Evolutionary conservation across 73 alveolate genomes (phyloP), one percentile per base, ranked within the genome.

Genomic region (Blepharisma japonicum): DNA sequence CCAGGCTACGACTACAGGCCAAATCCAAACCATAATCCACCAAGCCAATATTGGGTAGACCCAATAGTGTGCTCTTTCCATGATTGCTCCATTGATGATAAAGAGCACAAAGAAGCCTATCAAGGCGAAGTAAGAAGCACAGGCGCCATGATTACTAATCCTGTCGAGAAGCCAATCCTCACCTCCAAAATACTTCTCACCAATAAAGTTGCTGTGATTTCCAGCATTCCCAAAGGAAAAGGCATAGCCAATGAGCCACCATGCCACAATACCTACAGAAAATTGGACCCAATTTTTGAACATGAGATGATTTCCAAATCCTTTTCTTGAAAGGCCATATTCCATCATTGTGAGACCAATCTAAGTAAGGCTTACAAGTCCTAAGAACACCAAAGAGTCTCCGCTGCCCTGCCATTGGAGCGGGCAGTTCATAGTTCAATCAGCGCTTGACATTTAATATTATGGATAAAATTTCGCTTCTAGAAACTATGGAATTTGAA

Each of bases 1-100:
- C 74, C 74, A 61, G 39, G 74, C 38, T 14, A 61, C 74, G 5
- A 61, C 46, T 14, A 61, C 74, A 2, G 74, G 74, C 74, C 74
- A 61, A 20, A 61, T 25, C n/a, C 14, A 61, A 25, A 61, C 23
- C 74, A 61, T 61, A 20, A 61, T 3, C 14, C 38, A 61, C 14
- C 14, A 14, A 61, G 50, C 11, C 2, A 61, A 5, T 0, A 61
- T 1, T 9, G 23, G 18, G 14, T n/a, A 61, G 18, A 11, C 74
- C n/a, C 11, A 8, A 4, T 61, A 61, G 18, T 25, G 18, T 2
- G 23, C 18, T 39, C 46, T n/a, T 18, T 61, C 74, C 11, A 14
- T 20, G 14, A 61, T 9, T 1, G 74, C 74, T 9, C 74, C 39
- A 25, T 61, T 61, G 46, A 61, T 25, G 5, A 61, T 61, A 61